Percentiles rank a stretch among this genome's conserved stretches.
These are phyloP conservation scores for Chlorella variabilis DNA, from an alignment of 163 green algal genomes.

Conservation along the genomic window DNA sequence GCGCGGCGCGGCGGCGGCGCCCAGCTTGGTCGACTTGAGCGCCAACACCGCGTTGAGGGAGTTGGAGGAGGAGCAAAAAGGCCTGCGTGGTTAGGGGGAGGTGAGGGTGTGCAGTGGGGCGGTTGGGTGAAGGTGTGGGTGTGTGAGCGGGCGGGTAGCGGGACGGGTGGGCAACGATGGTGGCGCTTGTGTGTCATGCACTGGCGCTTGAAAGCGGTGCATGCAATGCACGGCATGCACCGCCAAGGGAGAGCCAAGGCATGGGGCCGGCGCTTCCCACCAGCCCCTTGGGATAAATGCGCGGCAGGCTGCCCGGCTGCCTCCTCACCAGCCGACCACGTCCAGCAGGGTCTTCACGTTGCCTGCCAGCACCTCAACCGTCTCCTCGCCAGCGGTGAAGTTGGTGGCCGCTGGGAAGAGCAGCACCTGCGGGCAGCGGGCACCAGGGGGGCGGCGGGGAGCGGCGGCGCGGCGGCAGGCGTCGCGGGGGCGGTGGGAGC, in stretches of 20 bases:
- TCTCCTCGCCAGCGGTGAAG: background rate
- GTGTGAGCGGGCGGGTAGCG: too few species aligned
- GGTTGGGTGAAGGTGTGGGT: background rate
- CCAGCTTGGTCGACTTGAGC: slow-evolving; percentile 18
- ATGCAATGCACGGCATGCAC: too few species aligned
- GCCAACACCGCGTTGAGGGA: background rate
- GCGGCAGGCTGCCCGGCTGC: background rate
- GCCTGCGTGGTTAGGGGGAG: background rate
- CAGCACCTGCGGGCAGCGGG: slow-evolving; percentile 6
- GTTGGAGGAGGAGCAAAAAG: background rate
- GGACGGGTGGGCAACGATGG: too few species aligned
- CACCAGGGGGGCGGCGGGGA: too few species aligned
- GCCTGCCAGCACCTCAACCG: background rate
- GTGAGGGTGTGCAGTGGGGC: background rate
- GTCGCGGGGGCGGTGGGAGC: background rate
- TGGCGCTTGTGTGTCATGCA: too few species aligned
- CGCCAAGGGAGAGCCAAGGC: too few species aligned
- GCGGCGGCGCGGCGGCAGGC: too few species aligned
- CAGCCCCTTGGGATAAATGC: too few species aligned
- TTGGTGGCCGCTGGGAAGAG: slow-evolving; percentile 10
- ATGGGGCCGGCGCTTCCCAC: too few species aligned
- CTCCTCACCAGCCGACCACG: background rate
- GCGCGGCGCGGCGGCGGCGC: background rate
- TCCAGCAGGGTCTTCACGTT: slow-evolving; percentile 11
- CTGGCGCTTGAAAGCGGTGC: too few species aligned